Conservation (phyloP, 768 basidiomycete species). For the Suillus brevipes region DNA sequence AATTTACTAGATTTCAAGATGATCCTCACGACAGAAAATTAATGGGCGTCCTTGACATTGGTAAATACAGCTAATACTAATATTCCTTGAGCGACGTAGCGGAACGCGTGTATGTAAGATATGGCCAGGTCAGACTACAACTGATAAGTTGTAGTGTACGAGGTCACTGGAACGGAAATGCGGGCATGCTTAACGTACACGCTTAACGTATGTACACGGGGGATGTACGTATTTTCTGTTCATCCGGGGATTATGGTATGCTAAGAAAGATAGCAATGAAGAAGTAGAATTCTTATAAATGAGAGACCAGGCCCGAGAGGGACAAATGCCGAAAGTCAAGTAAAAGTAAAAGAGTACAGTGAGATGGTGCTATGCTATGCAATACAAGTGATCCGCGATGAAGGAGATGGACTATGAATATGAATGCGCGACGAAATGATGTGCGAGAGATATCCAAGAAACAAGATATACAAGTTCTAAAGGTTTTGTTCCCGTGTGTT, state of each 20-base stretch:
- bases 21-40: neutral
- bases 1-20: too few species aligned
- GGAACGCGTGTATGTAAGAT: neutral
- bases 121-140: neutral
- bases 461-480: neutral
- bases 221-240: neutral
- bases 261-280: neutral
- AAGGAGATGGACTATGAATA: neutral
- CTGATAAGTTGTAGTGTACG: neutral
- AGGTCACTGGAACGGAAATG: neutral
- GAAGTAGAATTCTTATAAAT: neutral
- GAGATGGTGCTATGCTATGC: neutral
- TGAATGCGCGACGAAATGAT: neutral
- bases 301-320: neutral
- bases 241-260: neutral
- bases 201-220: too few species aligned
- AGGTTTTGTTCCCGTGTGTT: neutral
- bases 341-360: neutral
- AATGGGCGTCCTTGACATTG: neutral
- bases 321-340: neutral
- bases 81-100: neutral
- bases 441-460: neutral
- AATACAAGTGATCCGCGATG: neutral
- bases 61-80: neutral
- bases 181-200: too few species aligned